Evolutionary conservation across 441 rosid species (phyloP).

Genomic region (Rhodomyrtus psidioides): DNA sequence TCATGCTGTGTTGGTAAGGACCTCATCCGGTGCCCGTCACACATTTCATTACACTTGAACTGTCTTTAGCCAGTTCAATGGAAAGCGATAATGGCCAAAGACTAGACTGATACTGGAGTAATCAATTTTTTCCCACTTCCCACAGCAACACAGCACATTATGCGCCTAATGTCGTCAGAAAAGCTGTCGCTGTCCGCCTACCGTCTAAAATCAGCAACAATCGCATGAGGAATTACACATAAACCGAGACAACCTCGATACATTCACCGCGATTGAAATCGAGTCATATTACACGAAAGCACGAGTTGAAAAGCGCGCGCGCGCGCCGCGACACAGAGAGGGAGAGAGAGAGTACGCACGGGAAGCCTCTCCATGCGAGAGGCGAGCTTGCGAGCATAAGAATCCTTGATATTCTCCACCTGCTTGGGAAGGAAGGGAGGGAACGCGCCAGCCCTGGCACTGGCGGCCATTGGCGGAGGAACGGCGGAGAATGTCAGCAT

Average conservation of each 20-base stretch:
- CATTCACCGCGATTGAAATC: background rate
- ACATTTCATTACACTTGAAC: background rate
- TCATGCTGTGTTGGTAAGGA: background rate
- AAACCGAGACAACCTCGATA: background rate
- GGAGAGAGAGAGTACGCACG: constrained; percentile 14
- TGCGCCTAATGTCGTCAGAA: background rate
- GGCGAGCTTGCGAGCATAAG: constrained; percentile 64
- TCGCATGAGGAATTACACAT: background rate
- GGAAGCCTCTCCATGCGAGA: constrained; percentile 73
- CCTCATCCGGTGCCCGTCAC: background rate
- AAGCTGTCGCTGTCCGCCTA: background rate
- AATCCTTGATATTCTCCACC: constrained; percentile 53
- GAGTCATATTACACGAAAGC: background rate
- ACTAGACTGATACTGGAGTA: background rate
- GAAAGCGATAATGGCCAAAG: background rate
- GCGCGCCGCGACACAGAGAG: background rate
- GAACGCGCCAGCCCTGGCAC: constrained; percentile 14
- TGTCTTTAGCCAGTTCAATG: background rate
- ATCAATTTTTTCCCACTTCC: background rate
- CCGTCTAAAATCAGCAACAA: background rate
- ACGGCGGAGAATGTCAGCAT: background rate
- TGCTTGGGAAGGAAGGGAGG: constrained; percentile 68
- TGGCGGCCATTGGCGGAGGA: background rate
- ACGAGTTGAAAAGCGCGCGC: background rate
- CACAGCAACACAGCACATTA: background rate